A percentile compares a stretch with the other conserved stretches of the same genome.
These are phyloP conservation scores for Knoxia roxburghii DNA, from an alignment of 257 asterid species.

Conservation along the genomic window DNA sequence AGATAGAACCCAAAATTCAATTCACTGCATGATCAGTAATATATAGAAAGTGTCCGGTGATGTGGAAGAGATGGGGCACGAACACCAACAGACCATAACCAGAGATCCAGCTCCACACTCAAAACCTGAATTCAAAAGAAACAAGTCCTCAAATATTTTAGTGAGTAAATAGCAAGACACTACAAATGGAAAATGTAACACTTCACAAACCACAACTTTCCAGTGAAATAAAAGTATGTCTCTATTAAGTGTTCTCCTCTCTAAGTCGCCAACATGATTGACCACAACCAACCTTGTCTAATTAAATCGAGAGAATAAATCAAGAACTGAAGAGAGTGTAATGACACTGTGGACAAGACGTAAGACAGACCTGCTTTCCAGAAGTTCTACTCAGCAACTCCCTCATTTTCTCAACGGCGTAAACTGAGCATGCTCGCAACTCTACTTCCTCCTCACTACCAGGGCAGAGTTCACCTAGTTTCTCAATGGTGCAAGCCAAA, in stretches of 20 bases:
- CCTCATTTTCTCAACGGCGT: slow-evolving; percentile 89
- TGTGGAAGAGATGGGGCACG: slow-evolving; percentile 65
- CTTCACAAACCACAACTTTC: background rate
- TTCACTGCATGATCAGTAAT: slow-evolving; percentile 36
- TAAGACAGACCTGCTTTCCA: slow-evolving; percentile 66
- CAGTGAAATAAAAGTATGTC: background rate
- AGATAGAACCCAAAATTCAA: background rate
- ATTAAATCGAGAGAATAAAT: background rate
- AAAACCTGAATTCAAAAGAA: slow-evolving; percentile 51
- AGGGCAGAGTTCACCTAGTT: slow-evolving; percentile 52
- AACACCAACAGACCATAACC: slow-evolving; percentile 88
- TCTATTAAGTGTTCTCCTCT: background rate
- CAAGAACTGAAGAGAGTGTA: background rate
- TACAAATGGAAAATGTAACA: background rate
- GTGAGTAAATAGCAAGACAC: background rate
- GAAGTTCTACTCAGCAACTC: slow-evolving; percentile 50
- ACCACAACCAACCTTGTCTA: background rate
- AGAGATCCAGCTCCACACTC: slow-evolving; percentile 94
- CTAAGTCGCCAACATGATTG: background rate
- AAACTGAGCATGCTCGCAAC: slow-evolving; percentile 82
- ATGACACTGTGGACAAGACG: background rate
- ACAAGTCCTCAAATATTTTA: slow-evolving; percentile 14
- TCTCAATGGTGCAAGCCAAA: slow-evolving; percentile 37
- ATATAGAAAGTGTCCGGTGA: slow-evolving; percentile 83
- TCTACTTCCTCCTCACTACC: slow-evolving; percentile 99